Evolutionary conservation across 257 asterid species (phyloP), one percentile per base, ranked within the genome.

Genomic region (Nicotiana noctiflora): DNA sequence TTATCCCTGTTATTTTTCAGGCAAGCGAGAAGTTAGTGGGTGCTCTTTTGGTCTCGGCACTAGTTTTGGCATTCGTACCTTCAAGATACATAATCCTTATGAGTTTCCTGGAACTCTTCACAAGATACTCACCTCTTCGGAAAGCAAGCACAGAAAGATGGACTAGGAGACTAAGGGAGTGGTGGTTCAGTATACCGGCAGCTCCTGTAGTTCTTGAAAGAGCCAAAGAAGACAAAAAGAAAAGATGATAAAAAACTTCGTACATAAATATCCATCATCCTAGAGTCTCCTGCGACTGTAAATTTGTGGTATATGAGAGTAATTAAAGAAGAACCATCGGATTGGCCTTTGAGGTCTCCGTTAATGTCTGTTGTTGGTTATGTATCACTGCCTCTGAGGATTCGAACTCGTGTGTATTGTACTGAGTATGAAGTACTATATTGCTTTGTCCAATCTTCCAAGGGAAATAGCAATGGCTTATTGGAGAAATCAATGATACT

Each of bases 181-280:
- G 99, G 99, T 95, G 99, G 99, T 91, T 91, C 81, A 95, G 99
- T 87, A 87, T 95, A 81, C 99, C 99, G 2, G 97, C 99, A 1
- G 98, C 99, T 17, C 97, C 97, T 4, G 98, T 93, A 37, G 32
- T 84, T 82, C 91, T 93, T 65, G 91, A 89, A 79, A 90, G 85
- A 86, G 81, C 80, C 76, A 84, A 84, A 80, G 97, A 92, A 74
- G 95, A 90, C 80, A 93, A 88, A 83, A 95, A 95, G 92, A 93
- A 84, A 84, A 89, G 81, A 85, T 95, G 84, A 90, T 51, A 3
- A 34, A 78, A 19, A 1, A 4, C 12, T 72, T 55, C 68, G 25
- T 74, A 66, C 80, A 56, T 57, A 17, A 18, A 6, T 21, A n/a
- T 18, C 10, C 23, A 21, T 56, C 21, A 74, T 74, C 79, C 15